phyloP scores from a whole-genome alignment of 257 asterid genomes.

The Lavandula angustifolia region DNA sequence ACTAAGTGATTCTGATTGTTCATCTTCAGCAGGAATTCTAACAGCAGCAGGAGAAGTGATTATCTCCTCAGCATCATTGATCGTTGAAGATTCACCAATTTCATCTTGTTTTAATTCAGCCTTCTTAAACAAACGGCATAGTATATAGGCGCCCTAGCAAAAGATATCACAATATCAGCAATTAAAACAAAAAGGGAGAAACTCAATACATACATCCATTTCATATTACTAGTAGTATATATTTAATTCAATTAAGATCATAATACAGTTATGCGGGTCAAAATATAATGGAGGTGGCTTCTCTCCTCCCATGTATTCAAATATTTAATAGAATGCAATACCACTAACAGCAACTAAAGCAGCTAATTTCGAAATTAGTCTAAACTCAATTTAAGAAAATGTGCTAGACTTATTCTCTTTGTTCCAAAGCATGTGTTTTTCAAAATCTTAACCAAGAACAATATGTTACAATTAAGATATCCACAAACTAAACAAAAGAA shows the following conservation, averaged over 20 bases:
- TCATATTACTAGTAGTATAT: background rate
- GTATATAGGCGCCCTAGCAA: constrained; percentile 77
- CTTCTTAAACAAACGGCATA: constrained; percentile 87
- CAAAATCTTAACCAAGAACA: constrained; percentile 3
- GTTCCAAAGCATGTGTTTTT: background rate
- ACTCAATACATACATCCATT: background rate
- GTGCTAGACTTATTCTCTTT: too few relatives aligned
- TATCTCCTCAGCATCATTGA: constrained; percentile 50
- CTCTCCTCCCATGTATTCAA: background rate
- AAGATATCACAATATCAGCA: constrained; percentile 23
- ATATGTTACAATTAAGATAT: background rate
- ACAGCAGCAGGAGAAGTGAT: constrained; percentile 46
- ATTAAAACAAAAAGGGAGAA: background rate
- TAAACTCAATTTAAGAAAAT: background rate
- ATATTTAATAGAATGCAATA: background rate
- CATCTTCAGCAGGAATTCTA: constrained; percentile 54
- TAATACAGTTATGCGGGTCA: constrained; percentile 1
- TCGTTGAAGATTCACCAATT: constrained; percentile 43
- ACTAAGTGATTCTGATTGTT: constrained; percentile 49
- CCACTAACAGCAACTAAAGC: background rate
- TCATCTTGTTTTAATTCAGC: constrained; percentile 65
- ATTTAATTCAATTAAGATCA: background rate
- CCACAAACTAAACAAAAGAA: constrained; percentile 8
- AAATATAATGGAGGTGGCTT: background rate
- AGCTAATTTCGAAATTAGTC: background rate